Base-by-base conservation (phyloP, 495 filamentous ascomycete genomes). In the Delitschia confertaspora region DNA sequence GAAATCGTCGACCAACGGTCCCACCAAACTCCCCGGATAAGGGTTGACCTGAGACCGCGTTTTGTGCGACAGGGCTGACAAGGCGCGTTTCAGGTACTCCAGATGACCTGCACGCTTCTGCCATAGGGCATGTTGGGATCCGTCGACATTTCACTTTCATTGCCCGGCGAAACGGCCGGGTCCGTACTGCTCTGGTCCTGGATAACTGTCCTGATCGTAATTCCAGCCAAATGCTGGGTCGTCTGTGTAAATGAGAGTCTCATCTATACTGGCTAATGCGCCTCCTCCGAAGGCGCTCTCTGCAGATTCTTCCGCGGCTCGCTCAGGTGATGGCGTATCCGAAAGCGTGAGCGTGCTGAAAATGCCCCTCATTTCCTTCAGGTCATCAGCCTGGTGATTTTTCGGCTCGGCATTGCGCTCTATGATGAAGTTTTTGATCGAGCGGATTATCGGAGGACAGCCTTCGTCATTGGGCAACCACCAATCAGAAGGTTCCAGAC, bases 381-480 rank as follows among this genome's bases (percentile, higher is more conserved):
- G 63, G 51, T 79, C 78, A 53, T 83, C 75, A 8, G 71, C 72
- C 47, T 77, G 69, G 8, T 76, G 60, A 41, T 84, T 80, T 19
- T 71, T 72, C 0, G 75, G 72, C 27, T 69, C 75, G 6, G 65
- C 61, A 2, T 63, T 67, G 33, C 83, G 78, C 36, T 88, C 81
- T 49, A 83, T 75, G 2, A 82, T 80, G 62, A 89, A 81, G 19
- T 71, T 69, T n/a, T 85, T 78, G 37, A 93, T 77, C 46, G 72
- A 79, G 20, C 80, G 82, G 24, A 93, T 68, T 22, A 91, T 73
- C 4, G 74, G 69, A 3, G 74, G 73, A 52, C 78, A 81, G 16
- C 74, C 78, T 66, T 87, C 82, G 55, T 87, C 76, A 56, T 88
- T 76, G 2, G 87, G 84, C 17, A 93, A 73, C 87, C 87, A 95